Percentiles rank a stretch among this genome's conserved stretches.
These are phyloP conservation scores for Nicotiana tabacum DNA, from an alignment of 257 asterid species.

Conservation along the genomic window DNA sequence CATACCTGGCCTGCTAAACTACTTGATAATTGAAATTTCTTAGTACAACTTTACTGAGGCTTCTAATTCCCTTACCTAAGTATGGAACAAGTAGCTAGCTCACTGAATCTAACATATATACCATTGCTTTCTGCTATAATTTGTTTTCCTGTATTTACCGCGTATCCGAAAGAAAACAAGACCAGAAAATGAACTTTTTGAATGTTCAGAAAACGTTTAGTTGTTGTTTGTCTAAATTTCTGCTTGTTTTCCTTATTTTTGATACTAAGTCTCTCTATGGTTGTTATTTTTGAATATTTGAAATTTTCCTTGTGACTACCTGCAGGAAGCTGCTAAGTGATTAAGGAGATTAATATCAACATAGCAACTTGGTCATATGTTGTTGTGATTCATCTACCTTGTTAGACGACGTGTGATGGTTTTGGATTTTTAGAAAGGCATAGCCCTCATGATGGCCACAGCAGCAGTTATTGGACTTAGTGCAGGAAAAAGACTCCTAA, in stretches of 20 bases:
- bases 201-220: not conserved
- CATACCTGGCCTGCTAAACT: not conserved
- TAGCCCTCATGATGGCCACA: constrained; percentile 54
- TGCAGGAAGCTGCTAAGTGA: not conserved
- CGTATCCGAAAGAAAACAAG: not conserved
- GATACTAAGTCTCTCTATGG: not conserved
- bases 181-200: not conserved
- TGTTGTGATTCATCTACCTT: constrained; percentile 17
- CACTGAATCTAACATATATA: not conserved
- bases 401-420: constrained; percentile 32
- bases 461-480: constrained; percentile 73
- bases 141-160: not conserved
- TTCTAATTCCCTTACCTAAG: not conserved
- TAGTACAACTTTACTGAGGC: not conserved
- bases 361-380: not conserved
- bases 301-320: not conserved
- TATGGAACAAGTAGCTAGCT: not conserved
- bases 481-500: constrained; percentile 62
- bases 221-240: not conserved
- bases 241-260: not conserved
- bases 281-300: not conserved
- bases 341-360: not conserved
- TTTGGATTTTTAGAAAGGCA: constrained; percentile 5
- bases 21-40: not conserved
- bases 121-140: not conserved